Conservation (phyloP, 495 filamentous ascomycete species). For the Cetradonia linearis region DNA sequence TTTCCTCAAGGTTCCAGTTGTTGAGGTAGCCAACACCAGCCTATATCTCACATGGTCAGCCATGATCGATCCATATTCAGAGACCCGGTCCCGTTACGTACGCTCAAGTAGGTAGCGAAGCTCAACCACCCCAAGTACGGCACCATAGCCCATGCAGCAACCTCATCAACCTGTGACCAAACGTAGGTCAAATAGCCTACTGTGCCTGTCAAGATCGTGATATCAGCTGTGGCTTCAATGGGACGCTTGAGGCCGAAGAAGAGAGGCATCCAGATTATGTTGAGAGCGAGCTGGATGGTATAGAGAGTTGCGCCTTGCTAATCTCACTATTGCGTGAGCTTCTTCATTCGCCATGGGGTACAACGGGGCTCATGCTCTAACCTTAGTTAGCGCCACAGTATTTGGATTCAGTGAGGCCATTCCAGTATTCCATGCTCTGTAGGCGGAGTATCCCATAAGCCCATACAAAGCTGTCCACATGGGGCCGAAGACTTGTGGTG, state of each 20-base stretch:
- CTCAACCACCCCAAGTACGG: slow-evolving; percentile 77
- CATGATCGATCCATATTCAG: background rate
- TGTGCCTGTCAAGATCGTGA: slow-evolving; percentile 57
- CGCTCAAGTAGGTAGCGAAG: slow-evolving; percentile 70
- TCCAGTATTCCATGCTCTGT: slow-evolving; percentile 57
- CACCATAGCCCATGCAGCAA: slow-evolving; percentile 60
- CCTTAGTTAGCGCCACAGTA: slow-evolving; percentile 33
- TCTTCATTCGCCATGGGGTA: no score
- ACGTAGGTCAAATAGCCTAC: slow-evolving; percentile 60
- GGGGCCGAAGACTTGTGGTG: slow-evolving; percentile 69
- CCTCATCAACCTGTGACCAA: slow-evolving; percentile 62
- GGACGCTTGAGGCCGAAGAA: slow-evolving; percentile 70
- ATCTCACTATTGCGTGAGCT: slow-evolving; percentile 24
- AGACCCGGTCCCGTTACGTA: slow-evolving; percentile 22
- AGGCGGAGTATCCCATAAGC: slow-evolving; percentile 78
- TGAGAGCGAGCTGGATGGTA: slow-evolving; percentile 71
- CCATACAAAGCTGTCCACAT: slow-evolving; percentile 82
- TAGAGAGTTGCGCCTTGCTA: slow-evolving; percentile 65
- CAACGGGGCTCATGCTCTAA: no score
- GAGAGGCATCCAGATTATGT: slow-evolving; percentile 86
- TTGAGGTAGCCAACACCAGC: slow-evolving; percentile 66
- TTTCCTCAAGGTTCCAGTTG: slow-evolving; percentile 52
- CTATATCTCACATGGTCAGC: slow-evolving; percentile 14
- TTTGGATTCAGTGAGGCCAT: slow-evolving; percentile 38
- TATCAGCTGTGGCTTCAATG: slow-evolving; percentile 63